Conservation (phyloP, 108 stramenopile species). For the Parmales sp. region DNA sequence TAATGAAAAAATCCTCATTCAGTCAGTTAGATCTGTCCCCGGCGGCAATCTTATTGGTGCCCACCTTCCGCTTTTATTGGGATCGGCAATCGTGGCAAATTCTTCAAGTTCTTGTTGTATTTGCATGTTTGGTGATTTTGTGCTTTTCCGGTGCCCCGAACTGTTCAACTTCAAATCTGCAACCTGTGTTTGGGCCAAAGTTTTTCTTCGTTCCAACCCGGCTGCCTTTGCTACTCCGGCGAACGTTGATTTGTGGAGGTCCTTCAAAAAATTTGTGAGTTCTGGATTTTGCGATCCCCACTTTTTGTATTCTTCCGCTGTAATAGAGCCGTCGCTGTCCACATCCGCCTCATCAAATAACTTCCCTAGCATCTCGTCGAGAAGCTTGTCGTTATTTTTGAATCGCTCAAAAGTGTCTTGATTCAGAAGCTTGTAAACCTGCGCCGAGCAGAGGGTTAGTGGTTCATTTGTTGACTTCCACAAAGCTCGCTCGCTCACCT, state of each 20-base stretch:
- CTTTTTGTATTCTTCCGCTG: neutral
- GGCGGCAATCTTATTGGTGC: no score
- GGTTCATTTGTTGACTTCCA: neutral
- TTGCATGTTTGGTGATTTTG: no score
- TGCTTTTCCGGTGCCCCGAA: no score
- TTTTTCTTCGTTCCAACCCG: neutral
- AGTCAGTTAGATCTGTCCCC: no score
- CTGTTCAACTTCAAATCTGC: no score
- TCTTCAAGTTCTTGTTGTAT: no score
- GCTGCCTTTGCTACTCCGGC: neutral
- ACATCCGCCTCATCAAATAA: neutral
- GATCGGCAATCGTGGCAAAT: no score
- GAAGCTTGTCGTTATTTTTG: neutral
- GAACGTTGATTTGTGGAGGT: neutral
- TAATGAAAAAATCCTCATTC: no score
- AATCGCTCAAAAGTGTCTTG: slow-evolving; percentile 5
- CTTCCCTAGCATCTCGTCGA: neutral
- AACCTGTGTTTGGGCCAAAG: no score
- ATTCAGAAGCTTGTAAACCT: slow-evolving; percentile 5
- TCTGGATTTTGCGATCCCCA: neutral
- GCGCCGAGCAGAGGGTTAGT: neutral
- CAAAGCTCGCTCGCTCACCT: neutral
- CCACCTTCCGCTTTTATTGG: no score
- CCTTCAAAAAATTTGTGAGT: slow-evolving; percentile 9
- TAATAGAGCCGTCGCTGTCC: neutral